Conservation (phyloP, 371 early-diverging fungal genomes). For the Gilbertella persicaria region DNA sequence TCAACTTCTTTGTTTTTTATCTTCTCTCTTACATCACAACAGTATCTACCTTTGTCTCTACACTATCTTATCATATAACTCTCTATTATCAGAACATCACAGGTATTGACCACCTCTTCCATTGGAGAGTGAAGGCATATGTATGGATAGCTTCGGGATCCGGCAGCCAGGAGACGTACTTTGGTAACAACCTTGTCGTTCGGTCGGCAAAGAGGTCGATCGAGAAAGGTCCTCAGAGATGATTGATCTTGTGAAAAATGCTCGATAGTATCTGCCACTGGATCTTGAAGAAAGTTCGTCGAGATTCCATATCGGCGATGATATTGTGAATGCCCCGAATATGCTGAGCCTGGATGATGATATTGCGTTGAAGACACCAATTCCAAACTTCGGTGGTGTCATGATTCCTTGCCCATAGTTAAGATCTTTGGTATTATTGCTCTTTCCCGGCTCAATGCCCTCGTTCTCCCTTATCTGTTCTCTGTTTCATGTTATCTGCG, state of each 20-base stretch:
- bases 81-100: too few species aligned
- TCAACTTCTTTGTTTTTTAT: too few species aligned
- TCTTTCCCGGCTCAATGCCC: too few species aligned
- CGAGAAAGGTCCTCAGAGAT: constrained; percentile 9
- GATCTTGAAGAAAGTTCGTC: constrained; percentile 17
- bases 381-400: constrained; percentile 24
- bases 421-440: too few species aligned
- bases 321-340: constrained; percentile 19
- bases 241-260: constrained; percentile 6
- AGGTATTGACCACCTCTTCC: too few species aligned
- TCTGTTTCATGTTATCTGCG: too few species aligned
- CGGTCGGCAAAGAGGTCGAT: constrained; percentile 20
- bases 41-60: too few species aligned
- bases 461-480: too few species aligned
- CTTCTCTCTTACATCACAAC: too few species aligned
- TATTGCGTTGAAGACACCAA: constrained; percentile 9
- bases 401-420: too few species aligned
- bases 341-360: constrained; percentile 25
- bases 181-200: constrained; percentile 11
- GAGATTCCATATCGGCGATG: constrained; percentile 16
- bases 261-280: constrained; percentile 10
- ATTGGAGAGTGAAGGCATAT: constrained; percentile 14
- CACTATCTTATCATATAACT: too few species aligned
- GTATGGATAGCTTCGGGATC: constrained; percentile 10
- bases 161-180: constrained; percentile 18